Evolutionary conservation across 2,329 filamentous ascomycete genomes (phyloP).

Genomic region (Penicillium sp.): DNA sequence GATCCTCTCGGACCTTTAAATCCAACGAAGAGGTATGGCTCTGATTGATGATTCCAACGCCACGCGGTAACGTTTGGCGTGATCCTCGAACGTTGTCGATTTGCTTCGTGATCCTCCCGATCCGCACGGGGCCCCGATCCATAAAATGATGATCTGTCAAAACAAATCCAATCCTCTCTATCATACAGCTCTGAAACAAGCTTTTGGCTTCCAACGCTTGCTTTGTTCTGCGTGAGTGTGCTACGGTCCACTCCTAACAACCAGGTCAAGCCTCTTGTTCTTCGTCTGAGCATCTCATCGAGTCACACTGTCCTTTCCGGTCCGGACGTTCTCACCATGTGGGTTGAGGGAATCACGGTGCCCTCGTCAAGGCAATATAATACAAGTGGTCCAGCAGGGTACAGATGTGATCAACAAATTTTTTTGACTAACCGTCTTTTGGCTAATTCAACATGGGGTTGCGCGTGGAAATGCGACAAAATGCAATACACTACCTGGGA

Average conservation of each 20-base stretch:
- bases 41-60: neutral
- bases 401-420: conserved; percentile 6
- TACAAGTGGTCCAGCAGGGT: neutral
- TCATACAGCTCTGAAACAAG: neutral
- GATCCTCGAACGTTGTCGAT: neutral
- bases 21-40: neutral
- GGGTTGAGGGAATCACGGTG: neutral
- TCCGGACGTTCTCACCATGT: neutral
- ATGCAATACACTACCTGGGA: conserved; percentile 2
- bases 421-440: conserved; percentile 19
- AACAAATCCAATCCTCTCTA: neutral
- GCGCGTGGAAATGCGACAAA: conserved; percentile 11
- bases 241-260: neutral
- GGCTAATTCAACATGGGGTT: conserved; percentile 16
- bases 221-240: neutral
- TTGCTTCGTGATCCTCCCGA: conserved; percentile 11
- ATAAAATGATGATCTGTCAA: conserved; percentile 6
- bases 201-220: neutral
- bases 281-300: conserved; percentile 4
- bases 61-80: neutral
- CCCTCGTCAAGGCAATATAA: neutral
- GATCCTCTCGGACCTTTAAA: neutral
- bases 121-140: conserved; percentile 9
- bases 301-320: neutral
- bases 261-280: neutral